Conservation (phyloP, 345 rosid species). For the Combretum micranthum region DNA sequence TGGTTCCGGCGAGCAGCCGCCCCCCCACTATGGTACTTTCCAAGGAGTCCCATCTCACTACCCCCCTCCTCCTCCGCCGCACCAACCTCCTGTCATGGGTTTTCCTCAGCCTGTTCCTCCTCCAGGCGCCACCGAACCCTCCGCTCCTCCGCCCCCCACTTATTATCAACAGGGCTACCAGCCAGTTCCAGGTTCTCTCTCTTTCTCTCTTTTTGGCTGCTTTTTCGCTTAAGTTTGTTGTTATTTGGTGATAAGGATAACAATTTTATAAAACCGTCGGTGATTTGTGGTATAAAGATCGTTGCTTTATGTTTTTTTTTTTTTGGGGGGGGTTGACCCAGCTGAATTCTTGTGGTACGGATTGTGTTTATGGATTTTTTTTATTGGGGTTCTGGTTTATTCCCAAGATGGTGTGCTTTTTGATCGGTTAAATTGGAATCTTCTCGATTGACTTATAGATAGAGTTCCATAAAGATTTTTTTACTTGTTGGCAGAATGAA, state of each 20-base stretch:
- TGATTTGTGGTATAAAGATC: too few species aligned
- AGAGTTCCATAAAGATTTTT: too few species aligned
- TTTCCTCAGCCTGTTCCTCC: slow-evolving; percentile 89
- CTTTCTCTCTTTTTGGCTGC: neutral
- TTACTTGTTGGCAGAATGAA: too few species aligned
- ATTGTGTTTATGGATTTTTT: too few species aligned
- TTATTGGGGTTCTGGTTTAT: too few species aligned
- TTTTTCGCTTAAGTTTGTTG: neutral
- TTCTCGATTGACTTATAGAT: too few species aligned
- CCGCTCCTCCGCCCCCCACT: slow-evolving; percentile 24
- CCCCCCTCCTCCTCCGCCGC: slow-evolving; percentile 56
- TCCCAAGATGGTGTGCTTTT: too few species aligned
- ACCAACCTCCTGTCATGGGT: slow-evolving; percentile 43
- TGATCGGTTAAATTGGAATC: too few species aligned
- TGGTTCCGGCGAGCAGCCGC: slow-evolving; percentile 1
- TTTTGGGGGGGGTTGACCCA: too few species aligned
- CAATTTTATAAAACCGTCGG: too few species aligned
- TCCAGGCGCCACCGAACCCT: slow-evolving; percentile 44
- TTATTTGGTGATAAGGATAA: neutral
- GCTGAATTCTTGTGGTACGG: too few species aligned
- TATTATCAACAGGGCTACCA: slow-evolving; percentile 64
- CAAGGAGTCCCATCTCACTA: slow-evolving; percentile 86
- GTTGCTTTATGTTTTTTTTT: too few species aligned
- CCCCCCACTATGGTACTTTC: slow-evolving; percentile 86
- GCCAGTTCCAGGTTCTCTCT: slow-evolving; percentile 53